Conservation (phyloP, 1,284 basidiomycete genomes). For the Filobasidium uniguttulatum region DNA sequence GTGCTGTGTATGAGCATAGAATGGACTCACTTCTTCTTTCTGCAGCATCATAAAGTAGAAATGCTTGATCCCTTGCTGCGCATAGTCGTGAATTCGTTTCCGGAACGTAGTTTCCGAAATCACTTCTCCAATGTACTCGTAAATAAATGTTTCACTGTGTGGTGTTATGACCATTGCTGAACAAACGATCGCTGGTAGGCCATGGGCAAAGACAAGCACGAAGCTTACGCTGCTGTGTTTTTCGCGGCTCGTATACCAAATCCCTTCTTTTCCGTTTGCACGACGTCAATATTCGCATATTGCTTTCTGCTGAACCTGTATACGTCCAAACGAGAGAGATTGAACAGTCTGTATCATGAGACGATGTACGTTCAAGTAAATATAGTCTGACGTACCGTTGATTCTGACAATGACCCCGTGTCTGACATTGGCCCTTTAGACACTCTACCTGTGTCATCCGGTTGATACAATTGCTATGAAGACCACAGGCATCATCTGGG, state of each 20-base stretch:
- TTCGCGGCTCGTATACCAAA: slow-evolving; percentile 71
- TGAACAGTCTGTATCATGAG: background rate
- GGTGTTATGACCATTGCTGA: too few species aligned
- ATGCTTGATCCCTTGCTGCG: slow-evolving; percentile 80
- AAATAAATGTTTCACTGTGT: slow-evolving; percentile 75
- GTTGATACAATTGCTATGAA: slow-evolving; percentile 88
- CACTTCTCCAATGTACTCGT: slow-evolving; percentile 97
- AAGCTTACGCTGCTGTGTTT: slow-evolving; percentile 57
- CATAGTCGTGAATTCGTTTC: slow-evolving; percentile 89
- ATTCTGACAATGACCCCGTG: slow-evolving; percentile 70
- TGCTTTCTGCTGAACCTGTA: slow-evolving; percentile 63
- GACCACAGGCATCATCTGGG: slow-evolving; percentile 63
- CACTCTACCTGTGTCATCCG: slow-evolving; percentile 95
- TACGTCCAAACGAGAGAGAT: background rate
- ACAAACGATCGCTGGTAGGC: background rate
- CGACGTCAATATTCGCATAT: slow-evolving; percentile 79
- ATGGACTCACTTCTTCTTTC: slow-evolving; percentile 67
- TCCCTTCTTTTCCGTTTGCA: slow-evolving; percentile 89
- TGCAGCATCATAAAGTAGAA: slow-evolving; percentile 99
- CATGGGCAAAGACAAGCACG: slow-evolving; percentile 1
- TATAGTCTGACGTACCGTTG: slow-evolving; percentile 53
- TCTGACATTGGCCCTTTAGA: slow-evolving; percentile 71
- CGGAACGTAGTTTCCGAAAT: slow-evolving; percentile 76
- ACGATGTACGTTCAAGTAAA: background rate
- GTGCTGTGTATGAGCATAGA: background rate